Base-by-base conservation (phyloP, 2,329 filamentous ascomycete species). In the Pseudogymnoascus pannorum region DNA sequence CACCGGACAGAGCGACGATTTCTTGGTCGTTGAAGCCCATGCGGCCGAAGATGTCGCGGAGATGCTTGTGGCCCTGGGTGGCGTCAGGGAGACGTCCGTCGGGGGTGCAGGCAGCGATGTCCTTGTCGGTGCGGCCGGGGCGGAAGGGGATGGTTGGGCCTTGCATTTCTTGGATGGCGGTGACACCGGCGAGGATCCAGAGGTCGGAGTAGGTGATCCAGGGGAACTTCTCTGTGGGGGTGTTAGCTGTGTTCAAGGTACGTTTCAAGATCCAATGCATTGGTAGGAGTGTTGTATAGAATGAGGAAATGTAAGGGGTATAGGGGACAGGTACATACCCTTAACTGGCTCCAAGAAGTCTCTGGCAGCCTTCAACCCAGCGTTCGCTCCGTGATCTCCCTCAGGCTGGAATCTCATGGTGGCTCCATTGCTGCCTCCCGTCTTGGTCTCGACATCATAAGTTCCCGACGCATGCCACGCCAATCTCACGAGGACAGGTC, bases 11-110 rank as follows among this genome's bases (percentile, higher is more conserved):
- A 29, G 93, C 94, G 51, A 97, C 93, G 73, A 97, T 97, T 77
- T 97, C 92, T 72, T 89, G 89, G 78, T 99, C 93, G 76, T 94
- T 88, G 83, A 97, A 97, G 68, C 93, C 93, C 93, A 97, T 97
- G 74, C 93, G 91, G 76, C 87, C 85, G 78, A 97, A 99, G 80
- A 97, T 93, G 78, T 85, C 84, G 71, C 94, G 88, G 69, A 97
- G 83, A 78, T 97, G 93, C 72, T 86, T 84, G 64, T 86, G 80
- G 64, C 84, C 88, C 82, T 97, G 85, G 69, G 85, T 75, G 59
- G 83, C 93, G 74, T 99, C 92, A 66, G 92, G 89, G 18, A 92
- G 82, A 75, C 93, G 92, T 67, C 94, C 94, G 72, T 97, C 92
- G 58, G 94, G 94, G 26, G 94, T 96, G 84, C 92, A 97, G 75